phyloP scores from a whole-genome alignment of 805 yeast species.

The Yamadazyma ubonensis region DNA sequence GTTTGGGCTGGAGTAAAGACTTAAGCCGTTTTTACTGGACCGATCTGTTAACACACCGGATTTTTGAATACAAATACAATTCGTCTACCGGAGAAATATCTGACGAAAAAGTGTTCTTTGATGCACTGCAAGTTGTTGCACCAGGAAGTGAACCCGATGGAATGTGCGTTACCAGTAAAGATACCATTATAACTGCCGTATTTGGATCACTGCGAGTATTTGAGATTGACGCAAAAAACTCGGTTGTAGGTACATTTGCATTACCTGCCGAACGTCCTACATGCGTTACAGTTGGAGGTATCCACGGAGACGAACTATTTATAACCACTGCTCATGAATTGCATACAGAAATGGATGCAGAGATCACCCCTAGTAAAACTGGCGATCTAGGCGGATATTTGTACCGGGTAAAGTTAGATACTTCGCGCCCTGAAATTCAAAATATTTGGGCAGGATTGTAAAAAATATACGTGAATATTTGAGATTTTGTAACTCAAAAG shows the following conservation, averaged over 20 bases:
- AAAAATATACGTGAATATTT: no score
- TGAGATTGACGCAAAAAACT: slow-evolving; percentile 50
- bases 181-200: slow-evolving; percentile 62
- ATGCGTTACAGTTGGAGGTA: slow-evolving; percentile 71
- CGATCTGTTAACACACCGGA: slow-evolving; percentile 34
- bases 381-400: slow-evolving; percentile 58
- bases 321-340: slow-evolving; percentile 65
- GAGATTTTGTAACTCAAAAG: no score
- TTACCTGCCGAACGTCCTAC: slow-evolving; percentile 64
- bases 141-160: slow-evolving; percentile 71
- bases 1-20: slow-evolving; percentile 41
- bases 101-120: slow-evolving; percentile 26
- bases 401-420: slow-evolving; percentile 7
- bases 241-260: slow-evolving; percentile 47
- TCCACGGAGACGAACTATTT: slow-evolving; percentile 53
- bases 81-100: slow-evolving; percentile 24
- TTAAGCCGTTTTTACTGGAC: slow-evolving; percentile 39
- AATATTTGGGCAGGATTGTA: slow-evolving; percentile 11
- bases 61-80: slow-evolving; percentile 42
- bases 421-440: slow-evolving; percentile 8
- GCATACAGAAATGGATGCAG: slow-evolving; percentile 32
- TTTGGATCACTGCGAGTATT: slow-evolving; percentile 61
- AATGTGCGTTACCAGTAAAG: slow-evolving; percentile 53
- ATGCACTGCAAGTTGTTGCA: slow-evolving; percentile 11
- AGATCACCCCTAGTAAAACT: background rate